Base-by-base conservation (phyloP, 306 rosid species). In the Alnus glutinosa region DNA sequence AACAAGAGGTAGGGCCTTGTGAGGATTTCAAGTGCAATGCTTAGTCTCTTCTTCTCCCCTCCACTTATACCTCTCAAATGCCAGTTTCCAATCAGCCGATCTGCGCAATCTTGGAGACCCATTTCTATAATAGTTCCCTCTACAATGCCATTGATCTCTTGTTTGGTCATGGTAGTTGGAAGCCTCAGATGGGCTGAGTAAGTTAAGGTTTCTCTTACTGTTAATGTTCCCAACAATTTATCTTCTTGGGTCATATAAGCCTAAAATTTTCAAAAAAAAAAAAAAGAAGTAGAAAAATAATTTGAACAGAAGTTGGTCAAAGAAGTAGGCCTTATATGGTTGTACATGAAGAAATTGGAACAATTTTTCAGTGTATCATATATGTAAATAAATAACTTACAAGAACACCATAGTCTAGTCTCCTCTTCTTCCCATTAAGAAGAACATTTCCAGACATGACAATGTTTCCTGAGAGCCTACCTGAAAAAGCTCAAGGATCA, bases 221-320 rank as follows among this genome's bases (percentile, higher is more conserved):
- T 85, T 37, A 95, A 85, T 71, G 98, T 95, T 80, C 97, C 98
- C 85, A 95, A 71, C 71, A 95, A 66, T 82, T 73, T 81, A 82
- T 95, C 94, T 80, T 91, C 98, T 87, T 95, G 98, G 47, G 98
- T 93, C 86, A 95, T 97, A 76, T 92, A 95, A 23, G 97, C 98
- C 98, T 95, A 71, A 15, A 42, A 58, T 42, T 79, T 71, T 15
- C 12, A 32, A 47, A 75, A 9, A 54, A 55, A 0, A 0, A 55
- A 76, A 7, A 78, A 55, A 23, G 28, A 32, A 34, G 39, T 13
- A 71, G 23, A 36, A 16, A 9, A 15, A 46, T 14, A 2, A 61
- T 30, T 52, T 32, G 13, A 28, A 71, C 46, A 18, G 12, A 19
- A 62, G 51, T 23, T 28, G 75, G 58, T 58, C 46, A 19, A n/a